phyloP scores from a whole-genome alignment of 139 green algal species.

The Chlorella vulgaris region DNA sequence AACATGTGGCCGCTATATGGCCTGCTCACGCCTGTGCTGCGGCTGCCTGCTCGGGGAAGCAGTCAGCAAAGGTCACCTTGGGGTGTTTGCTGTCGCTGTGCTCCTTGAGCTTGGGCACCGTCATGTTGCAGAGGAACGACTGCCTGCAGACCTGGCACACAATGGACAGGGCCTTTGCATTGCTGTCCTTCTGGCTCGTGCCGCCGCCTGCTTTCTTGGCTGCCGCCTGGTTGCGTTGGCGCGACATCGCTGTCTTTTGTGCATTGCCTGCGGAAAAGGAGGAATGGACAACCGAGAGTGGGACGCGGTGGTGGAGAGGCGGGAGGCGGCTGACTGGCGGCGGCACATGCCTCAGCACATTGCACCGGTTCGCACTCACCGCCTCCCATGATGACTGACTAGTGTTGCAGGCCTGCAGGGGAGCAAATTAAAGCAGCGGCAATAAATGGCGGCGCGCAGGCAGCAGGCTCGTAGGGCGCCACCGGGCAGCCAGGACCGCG shows the following conservation, averaged over 20 bases:
- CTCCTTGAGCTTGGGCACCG: constrained; percentile 54
- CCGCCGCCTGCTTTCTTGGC: constrained; percentile 23
- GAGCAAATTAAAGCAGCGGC: background rate
- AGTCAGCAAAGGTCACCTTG: constrained; percentile 46
- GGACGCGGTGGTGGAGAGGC: background rate
- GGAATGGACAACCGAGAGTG: background rate
- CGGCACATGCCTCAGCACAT: background rate
- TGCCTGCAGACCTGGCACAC: constrained; percentile 13
- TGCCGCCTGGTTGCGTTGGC: constrained; percentile 38
- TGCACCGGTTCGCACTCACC: constrained; percentile 1
- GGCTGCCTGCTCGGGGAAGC: constrained; percentile 28
- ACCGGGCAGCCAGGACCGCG: too few relatives aligned
- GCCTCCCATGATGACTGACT: background rate
- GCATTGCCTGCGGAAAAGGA: constrained; percentile 43
- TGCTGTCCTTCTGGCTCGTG: constrained; percentile 59
- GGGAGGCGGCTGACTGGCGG: background rate
- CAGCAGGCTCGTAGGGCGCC: too few relatives aligned
- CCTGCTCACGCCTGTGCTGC: too few relatives aligned
- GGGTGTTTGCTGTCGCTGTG: constrained; percentile 67
- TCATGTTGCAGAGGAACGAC: constrained; percentile 25
- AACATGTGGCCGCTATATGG: too few relatives aligned
- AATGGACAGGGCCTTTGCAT: constrained; percentile 51
- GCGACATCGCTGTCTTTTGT: constrained; percentile 59
- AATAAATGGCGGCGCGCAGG: background rate
- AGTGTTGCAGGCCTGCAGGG: background rate